Evolutionary conservation across 352 stramenopile genomes (phyloP).

Genomic region (Pythium aquatile): DNA sequence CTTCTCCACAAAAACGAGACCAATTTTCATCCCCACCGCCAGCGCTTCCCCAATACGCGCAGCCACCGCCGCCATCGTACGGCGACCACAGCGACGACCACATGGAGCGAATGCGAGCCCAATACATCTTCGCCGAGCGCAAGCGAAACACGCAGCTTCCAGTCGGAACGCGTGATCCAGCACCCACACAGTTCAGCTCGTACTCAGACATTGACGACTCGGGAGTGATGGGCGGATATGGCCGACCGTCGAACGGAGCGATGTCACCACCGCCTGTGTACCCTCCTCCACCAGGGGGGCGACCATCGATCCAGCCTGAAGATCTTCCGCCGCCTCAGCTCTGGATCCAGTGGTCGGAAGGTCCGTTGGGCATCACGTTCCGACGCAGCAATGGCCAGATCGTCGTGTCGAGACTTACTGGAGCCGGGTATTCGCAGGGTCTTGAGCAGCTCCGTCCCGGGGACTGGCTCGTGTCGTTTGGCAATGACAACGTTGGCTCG

Average conservation of each 20-base stretch:
- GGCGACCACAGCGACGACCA: slow-evolving; percentile 9
- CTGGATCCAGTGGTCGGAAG: slow-evolving; percentile 71
- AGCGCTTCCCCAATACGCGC: background rate
- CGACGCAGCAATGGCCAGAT: slow-evolving; percentile 77
- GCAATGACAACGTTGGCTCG: slow-evolving; percentile 30
- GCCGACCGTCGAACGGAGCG: background rate
- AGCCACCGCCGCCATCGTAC: slow-evolving; percentile 52
- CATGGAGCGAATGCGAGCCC: slow-evolving; percentile 49
- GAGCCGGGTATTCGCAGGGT: slow-evolving; percentile 58
- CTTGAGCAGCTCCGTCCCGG: slow-evolving; percentile 64
- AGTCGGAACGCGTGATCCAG: slow-evolving; percentile 26
- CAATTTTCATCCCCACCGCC: slow-evolving; percentile 7
- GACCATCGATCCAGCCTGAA: background rate
- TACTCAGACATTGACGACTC: slow-evolving; percentile 77
- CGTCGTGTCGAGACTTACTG: slow-evolving; percentile 72
- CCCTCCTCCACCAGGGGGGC: background rate
- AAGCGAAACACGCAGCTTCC: slow-evolving; percentile 39
- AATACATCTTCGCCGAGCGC: slow-evolving; percentile 73
- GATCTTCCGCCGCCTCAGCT: slow-evolving; percentile 44
- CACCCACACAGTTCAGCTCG: slow-evolving; percentile 44
- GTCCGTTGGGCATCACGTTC: slow-evolving; percentile 76
- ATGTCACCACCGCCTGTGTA: background rate
- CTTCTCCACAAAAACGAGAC: background rate
- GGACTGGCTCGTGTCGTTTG: slow-evolving; percentile 81
- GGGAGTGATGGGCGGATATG: slow-evolving; percentile 33